Conservation (phyloP, 2,329 filamentous ascomycete species). For the Coleophoma cylindrospora region DNA sequence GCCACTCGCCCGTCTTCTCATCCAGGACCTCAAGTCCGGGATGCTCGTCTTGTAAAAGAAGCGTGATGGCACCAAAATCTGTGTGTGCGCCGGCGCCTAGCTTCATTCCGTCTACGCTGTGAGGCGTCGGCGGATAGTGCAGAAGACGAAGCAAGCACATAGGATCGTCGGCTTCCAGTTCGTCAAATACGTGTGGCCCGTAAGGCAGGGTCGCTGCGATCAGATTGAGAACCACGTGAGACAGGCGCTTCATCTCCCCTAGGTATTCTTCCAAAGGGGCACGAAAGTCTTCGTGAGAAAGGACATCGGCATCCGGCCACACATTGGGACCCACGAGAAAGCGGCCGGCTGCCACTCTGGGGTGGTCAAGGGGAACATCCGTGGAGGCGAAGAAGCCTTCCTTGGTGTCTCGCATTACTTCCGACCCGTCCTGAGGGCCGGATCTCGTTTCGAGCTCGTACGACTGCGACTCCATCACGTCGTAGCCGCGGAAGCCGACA, state of each 20-base stretch:
- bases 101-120: background rate
- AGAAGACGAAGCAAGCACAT: background rate
- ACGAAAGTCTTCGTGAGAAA: background rate
- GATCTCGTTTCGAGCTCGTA: too few relatives aligned
- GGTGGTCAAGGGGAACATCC: background rate
- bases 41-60: slow-evolving; percentile 41
- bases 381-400: background rate
- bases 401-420: background rate
- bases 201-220: background rate
- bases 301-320: background rate
- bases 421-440: too few relatives aligned
- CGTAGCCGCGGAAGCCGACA: background rate
- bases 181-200: background rate
- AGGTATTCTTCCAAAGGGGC: background rate
- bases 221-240: background rate
- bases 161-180: background rate
- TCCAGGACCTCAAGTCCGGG: slow-evolving; percentile 43
- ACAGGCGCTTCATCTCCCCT: background rate
- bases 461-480: background rate
- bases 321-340: background rate
- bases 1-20: slow-evolving; percentile 33
- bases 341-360: background rate
- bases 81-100: slow-evolving; percentile 36
- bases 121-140: background rate
- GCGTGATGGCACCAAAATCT: slow-evolving; percentile 45